Evolutionary conservation across 306 rosid species (phyloP), one percentile per base, ranked within the genome.

Genomic region (Rubus parviflorus): DNA sequence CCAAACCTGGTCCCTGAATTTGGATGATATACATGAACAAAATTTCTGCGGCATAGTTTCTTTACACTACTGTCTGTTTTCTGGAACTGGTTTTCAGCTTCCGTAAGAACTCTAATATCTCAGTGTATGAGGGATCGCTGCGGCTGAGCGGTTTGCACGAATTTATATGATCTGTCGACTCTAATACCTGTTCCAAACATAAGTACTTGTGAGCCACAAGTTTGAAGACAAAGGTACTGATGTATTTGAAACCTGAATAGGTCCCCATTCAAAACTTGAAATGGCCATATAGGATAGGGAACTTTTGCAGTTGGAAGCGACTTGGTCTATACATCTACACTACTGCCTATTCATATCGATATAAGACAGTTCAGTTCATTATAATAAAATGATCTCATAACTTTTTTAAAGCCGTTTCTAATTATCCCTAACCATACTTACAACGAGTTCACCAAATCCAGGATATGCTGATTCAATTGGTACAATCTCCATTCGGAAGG

Each of bases 381-480:
- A 38, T 52, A 35, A 4, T 5, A 22, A 41, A 52, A 8, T 17
- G 30, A 37, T 22, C n/a, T 52, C 30, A 41, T 38, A 5, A 4
- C 4, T 38, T 10, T 30, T 35, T 14, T 49, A 45, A 45, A 61
- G 16, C 45, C 75, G 69, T 56, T 51, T 72, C 42, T 60, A 68
- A 52, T 70, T 74, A 25, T 47, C 74, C 79, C 51, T 68, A 72
- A 13, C 74, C 63, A 79, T 83, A 92, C 98, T 95, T 79, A 92
- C 99, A 76, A 95, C 97, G 40, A 95, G 90, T 81, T 92, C 97
- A 71, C 99, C 99, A 52, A 87, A 95, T 77, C 99, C 99, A 43
- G 99, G 97, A 88, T 92, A 92, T 70, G 99, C 99, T 19, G 99
- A 95, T 85, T 95, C 99, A 72, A 95, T 92, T 41, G 99, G 89